Evolutionary conservation across 1,284 basidiomycete species (phyloP).

Genomic region (Microbotryum silenes-acaulis): DNA sequence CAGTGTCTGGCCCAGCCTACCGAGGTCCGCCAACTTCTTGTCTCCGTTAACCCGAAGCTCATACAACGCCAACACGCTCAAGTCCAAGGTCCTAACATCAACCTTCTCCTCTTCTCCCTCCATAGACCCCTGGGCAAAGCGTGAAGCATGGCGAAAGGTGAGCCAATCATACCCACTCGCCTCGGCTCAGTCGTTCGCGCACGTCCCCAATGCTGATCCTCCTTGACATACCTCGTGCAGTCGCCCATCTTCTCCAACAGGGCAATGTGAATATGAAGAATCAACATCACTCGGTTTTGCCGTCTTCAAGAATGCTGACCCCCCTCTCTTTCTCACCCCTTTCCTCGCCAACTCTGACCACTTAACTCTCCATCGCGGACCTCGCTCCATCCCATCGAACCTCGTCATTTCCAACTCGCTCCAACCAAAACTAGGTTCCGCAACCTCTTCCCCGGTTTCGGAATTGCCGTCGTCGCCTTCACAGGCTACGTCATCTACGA

Average conservation of each 20-base stretch:
- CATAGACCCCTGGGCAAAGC: conserved; percentile 80
- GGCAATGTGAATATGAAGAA: conserved; percentile 43
- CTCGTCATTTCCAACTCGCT: background rate
- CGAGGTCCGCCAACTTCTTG: conserved; percentile 41
- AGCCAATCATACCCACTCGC: background rate
- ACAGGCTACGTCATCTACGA: conserved; percentile 80
- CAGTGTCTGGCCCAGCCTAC: conserved; percentile 54
- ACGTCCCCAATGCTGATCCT: background rate
- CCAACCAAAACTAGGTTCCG: conserved; percentile 53
- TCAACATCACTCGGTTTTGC: no score
- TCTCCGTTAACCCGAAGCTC: background rate
- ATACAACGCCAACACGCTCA: background rate
- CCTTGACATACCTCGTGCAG: conserved; percentile 17
- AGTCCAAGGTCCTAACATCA: no score
- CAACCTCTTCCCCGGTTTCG: conserved; percentile 84
- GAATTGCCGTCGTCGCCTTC: conserved; percentile 82
- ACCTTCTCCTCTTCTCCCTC: no score
- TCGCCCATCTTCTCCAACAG: conserved; percentile 75
- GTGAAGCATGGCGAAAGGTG: conserved; percentile 80
- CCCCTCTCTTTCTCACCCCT: background rate
- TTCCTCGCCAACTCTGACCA: background rate
- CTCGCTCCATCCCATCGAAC: background rate
- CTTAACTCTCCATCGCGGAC: background rate
- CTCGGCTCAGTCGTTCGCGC: no score
- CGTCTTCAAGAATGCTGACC: no score